phyloP scores from a whole-genome alignment of 441 rosid genomes.

The Erodium moschatum region DNA sequence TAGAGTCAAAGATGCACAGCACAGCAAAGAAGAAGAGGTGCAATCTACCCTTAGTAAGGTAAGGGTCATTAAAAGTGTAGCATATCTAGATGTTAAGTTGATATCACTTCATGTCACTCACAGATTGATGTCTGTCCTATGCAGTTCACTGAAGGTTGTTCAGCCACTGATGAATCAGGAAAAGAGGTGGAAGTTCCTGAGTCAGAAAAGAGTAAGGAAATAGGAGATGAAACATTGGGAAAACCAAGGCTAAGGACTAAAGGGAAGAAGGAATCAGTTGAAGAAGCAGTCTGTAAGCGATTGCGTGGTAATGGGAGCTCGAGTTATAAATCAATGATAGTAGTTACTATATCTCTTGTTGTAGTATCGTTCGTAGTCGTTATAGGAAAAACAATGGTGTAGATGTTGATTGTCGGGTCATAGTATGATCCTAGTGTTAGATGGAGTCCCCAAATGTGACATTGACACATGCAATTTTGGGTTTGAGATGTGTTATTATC shows the following conservation, averaged over 20 bases:
- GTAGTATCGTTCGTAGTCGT: not conserved
- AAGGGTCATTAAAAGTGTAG: conserved; percentile 8
- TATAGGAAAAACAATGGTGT: not conserved
- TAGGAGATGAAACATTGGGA: not conserved
- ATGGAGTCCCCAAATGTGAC: not conserved
- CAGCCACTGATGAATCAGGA: not conserved
- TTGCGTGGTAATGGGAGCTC: not conserved
- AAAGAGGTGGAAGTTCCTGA: not conserved
- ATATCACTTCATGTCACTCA: not conserved
- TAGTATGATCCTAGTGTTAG: not conserved
- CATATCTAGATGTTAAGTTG: not conserved
- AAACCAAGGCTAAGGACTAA: not conserved
- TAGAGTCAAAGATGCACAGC: not conserved
- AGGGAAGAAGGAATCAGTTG: not conserved
- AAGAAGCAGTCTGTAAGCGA: not conserved
- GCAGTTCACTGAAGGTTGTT: not conserved
- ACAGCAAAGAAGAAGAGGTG: conserved; percentile 23
- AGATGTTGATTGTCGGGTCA: not conserved
- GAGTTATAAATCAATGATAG: not conserved
- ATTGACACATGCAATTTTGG: not conserved
- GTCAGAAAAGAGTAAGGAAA: not conserved
- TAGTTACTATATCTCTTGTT: not conserved
- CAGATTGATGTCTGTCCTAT: not conserved
- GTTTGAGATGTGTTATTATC: not conserved
- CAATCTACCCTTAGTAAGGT: conserved; percentile 51